Conservation (phyloP, 495 filamentous ascomycete genomes). For the Neurospora pannonica region DNA sequence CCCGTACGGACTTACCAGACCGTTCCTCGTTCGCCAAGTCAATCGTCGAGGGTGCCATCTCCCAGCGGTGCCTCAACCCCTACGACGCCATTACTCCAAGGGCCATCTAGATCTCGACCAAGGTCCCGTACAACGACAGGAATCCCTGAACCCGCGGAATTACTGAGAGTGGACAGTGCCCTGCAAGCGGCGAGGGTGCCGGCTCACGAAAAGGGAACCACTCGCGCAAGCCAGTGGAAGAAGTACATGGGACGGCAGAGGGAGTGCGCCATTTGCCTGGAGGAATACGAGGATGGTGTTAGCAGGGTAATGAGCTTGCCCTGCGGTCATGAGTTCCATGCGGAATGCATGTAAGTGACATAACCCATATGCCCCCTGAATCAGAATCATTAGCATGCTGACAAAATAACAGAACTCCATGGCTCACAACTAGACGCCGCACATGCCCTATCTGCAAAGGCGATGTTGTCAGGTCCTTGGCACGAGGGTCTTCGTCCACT, state of each 20-base stretch:
- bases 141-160: conserved; percentile 35
- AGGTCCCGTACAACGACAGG: conserved; percentile 59
- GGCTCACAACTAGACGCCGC: conserved; percentile 86
- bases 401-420: conserved; percentile 69
- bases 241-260: conserved; percentile 80
- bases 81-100: conserved; percentile 68
- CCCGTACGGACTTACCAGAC: conserved; percentile 93
- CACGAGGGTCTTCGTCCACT: conserved; percentile 34
- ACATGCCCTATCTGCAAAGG: conserved; percentile 98
- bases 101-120: conserved; percentile 43
- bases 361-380: neutral
- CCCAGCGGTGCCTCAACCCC: conserved; percentile 50
- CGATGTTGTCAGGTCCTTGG: conserved; percentile 68
- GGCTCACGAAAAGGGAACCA: conserved; percentile 41
- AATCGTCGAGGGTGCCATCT: conserved; percentile 45
- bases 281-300: conserved; percentile 93
- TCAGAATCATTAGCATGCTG: conserved; percentile 7
- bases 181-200: conserved; percentile 21
- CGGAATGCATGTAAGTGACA: conserved; percentile 88
- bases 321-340: conserved; percentile 98
- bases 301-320: conserved; percentile 94
- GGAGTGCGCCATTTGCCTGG: conserved; percentile 95
- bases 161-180: conserved; percentile 26
- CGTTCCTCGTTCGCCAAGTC: conserved; percentile 52
- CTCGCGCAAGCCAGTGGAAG: conserved; percentile 52